Base-by-base conservation (phyloP, 352 stramenopile species). In the Pythium apleroticum region DNA sequence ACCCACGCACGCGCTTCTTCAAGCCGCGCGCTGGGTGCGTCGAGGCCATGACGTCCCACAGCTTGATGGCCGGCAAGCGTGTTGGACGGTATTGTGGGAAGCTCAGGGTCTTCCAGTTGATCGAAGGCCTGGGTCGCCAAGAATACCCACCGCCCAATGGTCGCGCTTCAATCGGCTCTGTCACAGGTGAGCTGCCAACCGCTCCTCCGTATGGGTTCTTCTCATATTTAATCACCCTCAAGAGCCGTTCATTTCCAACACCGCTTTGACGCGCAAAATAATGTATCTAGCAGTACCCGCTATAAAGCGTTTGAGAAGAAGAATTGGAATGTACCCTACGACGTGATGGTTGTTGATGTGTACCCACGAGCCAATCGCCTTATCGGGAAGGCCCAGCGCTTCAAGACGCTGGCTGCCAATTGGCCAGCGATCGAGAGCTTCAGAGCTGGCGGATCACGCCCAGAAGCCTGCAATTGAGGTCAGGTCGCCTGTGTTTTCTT, bases 351-450 rank as follows among this genome's bases (percentile, higher is more conserved):
- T 45, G 25, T 20, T 28, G 52, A 57, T 43, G 53, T 50, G 43
- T 31, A 45, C 30, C 28, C 25, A 50, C 52, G 61, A 52, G 37
- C 61, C 61, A 68, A 68, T 68, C 61, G 61, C 52, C 14, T 43
- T 20, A 4, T 14, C 14, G 61, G 61, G 56, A 68, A 68, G 53
- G 14, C 28, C 61, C 61, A 68, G 53, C 61, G 46, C 45, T 45
- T 24, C 22, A 43, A 43, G n/a, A 7, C n/a, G n/a, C 19, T 27
- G n/a, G n/a, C 10, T 22, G 43, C 4, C 43, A 28, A 50, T 50
- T 50, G 43, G 43, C 20, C 19, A 12, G 6, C n/a, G 4, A 15
- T 2, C 20, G 1, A 4, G 11, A 27, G 12, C 8, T 27, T 17
- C 20, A 6, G n/a, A 9, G 43, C 43, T 50, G 43, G 19, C 43